Evolutionary conservation across 1,284 basidiomycete genomes (phyloP).

Genomic region (Afroboletus lepidellus): DNA sequence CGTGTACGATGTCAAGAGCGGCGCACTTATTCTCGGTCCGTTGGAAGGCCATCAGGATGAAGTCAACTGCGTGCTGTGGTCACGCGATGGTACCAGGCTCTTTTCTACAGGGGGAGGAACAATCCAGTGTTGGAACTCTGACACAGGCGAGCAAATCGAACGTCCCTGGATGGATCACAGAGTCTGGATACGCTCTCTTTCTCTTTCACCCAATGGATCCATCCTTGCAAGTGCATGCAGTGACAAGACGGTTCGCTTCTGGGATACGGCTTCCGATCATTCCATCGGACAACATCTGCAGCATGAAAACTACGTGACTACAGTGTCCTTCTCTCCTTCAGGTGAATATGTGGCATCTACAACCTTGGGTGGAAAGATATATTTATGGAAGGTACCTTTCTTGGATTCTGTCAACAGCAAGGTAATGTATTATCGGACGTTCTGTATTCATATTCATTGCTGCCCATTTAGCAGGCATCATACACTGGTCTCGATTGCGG

Average conservation of each 20-base stretch:
- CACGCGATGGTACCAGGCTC: slow-evolving; percentile 6
- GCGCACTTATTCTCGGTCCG: not conserved
- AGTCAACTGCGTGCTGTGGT: slow-evolving; percentile 10
- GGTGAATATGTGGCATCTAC: not conserved
- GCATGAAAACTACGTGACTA: not conserved
- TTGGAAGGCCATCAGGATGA: not conserved
- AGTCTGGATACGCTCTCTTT: not conserved
- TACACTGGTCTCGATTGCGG: not conserved
- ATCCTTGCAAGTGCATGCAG: not conserved
- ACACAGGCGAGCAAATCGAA: slow-evolving; percentile 3
- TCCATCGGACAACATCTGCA: not conserved
- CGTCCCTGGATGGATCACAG: not conserved
- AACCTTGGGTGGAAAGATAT: not conserved
- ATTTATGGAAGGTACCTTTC: not conserved
- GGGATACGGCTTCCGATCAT: slow-evolving; percentile 5
- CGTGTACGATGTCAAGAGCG: slow-evolving; percentile 1
- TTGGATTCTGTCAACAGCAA: not conserved
- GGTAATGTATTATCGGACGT: not conserved
- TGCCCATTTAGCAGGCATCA: not conserved
- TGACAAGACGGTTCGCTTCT: slow-evolving; percentile 10
- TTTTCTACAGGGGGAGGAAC: not conserved
- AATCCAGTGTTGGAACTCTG: slow-evolving; percentile 13
- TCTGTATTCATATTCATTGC: not conserved
- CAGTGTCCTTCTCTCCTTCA: not conserved
- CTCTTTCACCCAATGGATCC: slow-evolving; percentile 7